Percentiles rank a stretch among this genome's conserved stretches.
Evolutionary conservation across 495 filamentous ascomycete species (phyloP).

Genomic region (Trypethelium eluteriae): DNA sequence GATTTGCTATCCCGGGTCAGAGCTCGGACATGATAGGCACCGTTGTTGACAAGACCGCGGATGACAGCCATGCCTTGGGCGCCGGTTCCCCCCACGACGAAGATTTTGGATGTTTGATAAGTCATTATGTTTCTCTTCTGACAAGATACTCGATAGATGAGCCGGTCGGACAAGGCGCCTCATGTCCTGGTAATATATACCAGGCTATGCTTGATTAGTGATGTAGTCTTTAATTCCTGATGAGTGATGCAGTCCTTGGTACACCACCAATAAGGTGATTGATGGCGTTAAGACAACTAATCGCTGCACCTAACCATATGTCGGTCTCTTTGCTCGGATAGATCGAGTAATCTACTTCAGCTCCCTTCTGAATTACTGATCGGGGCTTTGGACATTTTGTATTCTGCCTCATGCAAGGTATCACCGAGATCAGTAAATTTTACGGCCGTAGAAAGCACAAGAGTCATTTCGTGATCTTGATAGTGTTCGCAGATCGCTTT

Average conservation of each 20-base stretch:
- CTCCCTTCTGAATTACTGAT: no score
- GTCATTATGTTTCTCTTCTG: not conserved
- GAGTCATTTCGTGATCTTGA: no score
- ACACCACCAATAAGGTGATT: not conserved
- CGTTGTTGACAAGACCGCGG: slow-evolving; percentile 38
- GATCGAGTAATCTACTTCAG: no score
- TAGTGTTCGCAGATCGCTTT: no score
- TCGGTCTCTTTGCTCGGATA: no score
- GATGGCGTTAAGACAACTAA: not conserved
- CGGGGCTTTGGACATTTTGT: no score
- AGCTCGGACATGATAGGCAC: slow-evolving; percentile 40
- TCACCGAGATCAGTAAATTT: no score
- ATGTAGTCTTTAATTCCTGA: not conserved
- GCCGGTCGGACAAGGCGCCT: not conserved
- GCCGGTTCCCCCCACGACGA: slow-evolving; percentile 48
- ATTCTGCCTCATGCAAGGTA: no score
- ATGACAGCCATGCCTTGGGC: slow-evolving; percentile 49
- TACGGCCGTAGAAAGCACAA: no score
- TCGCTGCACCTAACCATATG: no score
- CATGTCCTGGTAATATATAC: not conserved
- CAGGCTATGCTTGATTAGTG: not conserved
- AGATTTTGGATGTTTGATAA: slow-evolving; percentile 28
- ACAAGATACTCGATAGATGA: not conserved
- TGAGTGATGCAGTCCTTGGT: not conserved
- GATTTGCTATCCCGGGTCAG: slow-evolving; percentile 43